A percentile compares a stretch with the other conserved stretches of the same genome.
These are phyloP conservation scores for Coleophoma cylindrospora DNA, from an alignment of 2,329 filamentous ascomycete species.

Conservation along the genomic window DNA sequence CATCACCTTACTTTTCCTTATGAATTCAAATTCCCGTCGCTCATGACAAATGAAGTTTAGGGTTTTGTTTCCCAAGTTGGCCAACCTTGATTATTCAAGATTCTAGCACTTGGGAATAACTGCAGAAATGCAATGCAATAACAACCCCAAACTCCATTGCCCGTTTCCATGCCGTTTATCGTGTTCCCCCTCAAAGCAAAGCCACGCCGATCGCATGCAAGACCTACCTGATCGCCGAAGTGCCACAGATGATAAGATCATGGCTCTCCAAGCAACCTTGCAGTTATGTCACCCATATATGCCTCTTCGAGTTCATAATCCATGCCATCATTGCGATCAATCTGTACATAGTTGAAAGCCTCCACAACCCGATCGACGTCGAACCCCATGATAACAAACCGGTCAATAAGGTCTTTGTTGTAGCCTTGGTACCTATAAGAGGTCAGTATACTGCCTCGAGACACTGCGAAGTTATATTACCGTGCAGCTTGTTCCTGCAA, in stretches of 20 bases:
- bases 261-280: constrained; percentile 75
- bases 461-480: constrained; percentile 8
- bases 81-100: too few relatives aligned
- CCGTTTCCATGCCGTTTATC: not conserved
- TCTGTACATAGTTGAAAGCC: constrained; percentile 76
- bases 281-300: constrained; percentile 86
- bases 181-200: not conserved
- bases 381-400: constrained; percentile 89
- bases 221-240: not conserved
- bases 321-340: constrained; percentile 70
- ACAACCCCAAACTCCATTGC: not conserved
- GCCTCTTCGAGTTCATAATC: constrained; percentile 87
- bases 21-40: too few relatives aligned
- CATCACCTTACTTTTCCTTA: too few relatives aligned
- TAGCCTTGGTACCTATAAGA: constrained; percentile 78
- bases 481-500: constrained; percentile 13
- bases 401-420: constrained; percentile 75
- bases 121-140: not conserved
- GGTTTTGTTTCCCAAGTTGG: too few relatives aligned
- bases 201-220: not conserved
- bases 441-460: constrained; percentile 9
- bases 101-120: too few relatives aligned
- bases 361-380: constrained; percentile 80
- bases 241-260: constrained; percentile 9
- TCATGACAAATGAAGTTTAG: too few relatives aligned